Evolutionary conservation across 164 flowering plant genomes (phyloP).

Genomic region (Buxus sempervirens): DNA sequence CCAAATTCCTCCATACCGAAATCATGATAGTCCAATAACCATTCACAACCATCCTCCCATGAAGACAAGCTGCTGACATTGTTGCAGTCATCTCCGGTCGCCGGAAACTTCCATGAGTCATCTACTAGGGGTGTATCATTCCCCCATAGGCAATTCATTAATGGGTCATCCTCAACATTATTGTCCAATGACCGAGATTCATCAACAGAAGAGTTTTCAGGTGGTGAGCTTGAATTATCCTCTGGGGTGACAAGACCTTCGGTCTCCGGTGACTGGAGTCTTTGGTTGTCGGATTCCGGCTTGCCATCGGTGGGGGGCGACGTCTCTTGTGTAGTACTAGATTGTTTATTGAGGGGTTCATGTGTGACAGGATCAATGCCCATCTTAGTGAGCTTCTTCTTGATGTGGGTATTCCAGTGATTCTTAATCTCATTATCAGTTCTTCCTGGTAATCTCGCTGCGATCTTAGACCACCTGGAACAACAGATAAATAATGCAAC

Average conservation of each 20-base stretch:
- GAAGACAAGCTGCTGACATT: slow-evolving; percentile 14
- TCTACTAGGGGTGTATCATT: slow-evolving; percentile 40
- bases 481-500: neutral
- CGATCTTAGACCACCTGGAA: slow-evolving; percentile 84
- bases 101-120: slow-evolving; percentile 35
- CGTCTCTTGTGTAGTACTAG: slow-evolving; percentile 9
- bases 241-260: slow-evolving; percentile 18
- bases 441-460: slow-evolving; percentile 75
- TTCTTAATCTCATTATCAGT: slow-evolving; percentile 91
- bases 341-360: slow-evolving; percentile 49
- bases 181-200: slow-evolving; percentile 29
- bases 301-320: slow-evolving; percentile 7
- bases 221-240: slow-evolving; percentile 35
- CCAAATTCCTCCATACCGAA: slow-evolving; percentile 77
- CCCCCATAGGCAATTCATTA: slow-evolving; percentile 44
- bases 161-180: slow-evolving; percentile 35
- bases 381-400: slow-evolving; percentile 79
- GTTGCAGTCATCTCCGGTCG: neutral
- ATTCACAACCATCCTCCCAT: slow-evolving; percentile 48
- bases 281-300: slow-evolving; percentile 6
- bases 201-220: slow-evolving; percentile 33
- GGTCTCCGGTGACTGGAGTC: slow-evolving; percentile 3
- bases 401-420: slow-evolving; percentile 91
- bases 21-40: slow-evolving; percentile 64
- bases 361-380: slow-evolving; percentile 92